A percentile compares a stretch with the other conserved stretches of the same genome.
These are phyloP conservation scores for Ramaria rubella DNA, from an alignment of 768 basidiomycete genomes.

Conservation along the genomic window DNA sequence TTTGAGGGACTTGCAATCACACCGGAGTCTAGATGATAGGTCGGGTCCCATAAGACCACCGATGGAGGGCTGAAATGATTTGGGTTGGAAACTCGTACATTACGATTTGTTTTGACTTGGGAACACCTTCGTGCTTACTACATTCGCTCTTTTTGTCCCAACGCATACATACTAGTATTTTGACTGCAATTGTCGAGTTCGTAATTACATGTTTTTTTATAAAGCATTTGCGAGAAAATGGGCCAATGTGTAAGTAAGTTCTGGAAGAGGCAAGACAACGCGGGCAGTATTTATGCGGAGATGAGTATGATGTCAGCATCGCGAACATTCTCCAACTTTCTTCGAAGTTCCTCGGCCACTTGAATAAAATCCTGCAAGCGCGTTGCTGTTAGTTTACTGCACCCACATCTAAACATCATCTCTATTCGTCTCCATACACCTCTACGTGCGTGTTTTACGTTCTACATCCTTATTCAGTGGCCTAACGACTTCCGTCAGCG, in stretches of 20 bases:
- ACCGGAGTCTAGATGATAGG: slow-evolving; percentile 70
- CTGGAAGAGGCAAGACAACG: background rate
- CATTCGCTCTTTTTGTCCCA: background rate
- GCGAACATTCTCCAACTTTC: slow-evolving; percentile 9
- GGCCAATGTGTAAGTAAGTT: background rate
- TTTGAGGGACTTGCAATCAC: slow-evolving; percentile 79
- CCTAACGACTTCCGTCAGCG: background rate
- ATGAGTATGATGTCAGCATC: slow-evolving; percentile 11
- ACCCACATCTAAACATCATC: background rate
- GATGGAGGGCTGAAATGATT: slow-evolving; percentile 1
- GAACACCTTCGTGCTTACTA: slow-evolving; percentile 2
- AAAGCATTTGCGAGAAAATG: background rate
- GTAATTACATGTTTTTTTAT: background rate
- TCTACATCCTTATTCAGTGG: background rate
- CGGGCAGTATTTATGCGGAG: background rate
- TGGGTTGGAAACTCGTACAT: background rate
- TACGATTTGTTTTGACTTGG: background rate
- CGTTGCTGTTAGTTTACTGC: background rate
- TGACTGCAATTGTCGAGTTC: background rate
- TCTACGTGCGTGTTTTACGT: background rate
- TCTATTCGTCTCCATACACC: background rate
- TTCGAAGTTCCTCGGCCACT: slow-evolving; percentile 2
- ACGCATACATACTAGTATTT: slow-evolving; percentile 7
- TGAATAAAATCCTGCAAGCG: slow-evolving; percentile 7
- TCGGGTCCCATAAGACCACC: slow-evolving; percentile 1